Percentiles rank a stretch among this genome's conserved stretches.
Evolutionary conservation across 768 basidiomycete genomes (phyloP).

Genomic region (Auriscalpium orientale): DNA sequence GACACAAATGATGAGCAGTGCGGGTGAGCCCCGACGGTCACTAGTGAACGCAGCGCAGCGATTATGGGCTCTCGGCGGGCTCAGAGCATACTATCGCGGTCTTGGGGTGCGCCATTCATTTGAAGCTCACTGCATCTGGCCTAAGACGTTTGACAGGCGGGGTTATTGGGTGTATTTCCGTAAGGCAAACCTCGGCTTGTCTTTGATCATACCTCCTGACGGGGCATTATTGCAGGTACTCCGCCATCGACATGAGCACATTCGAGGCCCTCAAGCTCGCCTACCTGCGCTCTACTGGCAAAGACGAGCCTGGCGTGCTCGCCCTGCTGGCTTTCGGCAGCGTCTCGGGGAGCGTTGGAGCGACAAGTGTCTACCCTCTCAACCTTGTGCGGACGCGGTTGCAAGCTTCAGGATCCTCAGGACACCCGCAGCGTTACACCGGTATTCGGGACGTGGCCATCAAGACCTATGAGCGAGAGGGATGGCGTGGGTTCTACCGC

Average conservation of each 20-base stretch:
- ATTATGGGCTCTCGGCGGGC: constrained; percentile 72
- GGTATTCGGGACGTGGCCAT: constrained; percentile 80
- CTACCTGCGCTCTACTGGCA: constrained; percentile 78
- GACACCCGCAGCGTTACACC: constrained; percentile 86
- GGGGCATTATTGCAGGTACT: constrained; percentile 44
- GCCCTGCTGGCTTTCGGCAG: constrained; percentile 88
- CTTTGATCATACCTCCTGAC: neutral
- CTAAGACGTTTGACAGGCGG: constrained; percentile 51
- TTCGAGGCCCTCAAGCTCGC: constrained; percentile 93
- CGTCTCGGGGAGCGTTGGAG: constrained; percentile 88
- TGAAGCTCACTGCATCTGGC: constrained; percentile 9
- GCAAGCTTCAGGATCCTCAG: constrained; percentile 93
- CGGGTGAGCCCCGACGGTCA: constrained; percentile 49
- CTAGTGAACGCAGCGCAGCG: constrained; percentile 57
- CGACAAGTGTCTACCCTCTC: constrained; percentile 87
- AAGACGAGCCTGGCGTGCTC: constrained; percentile 84
- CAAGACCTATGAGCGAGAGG: constrained; percentile 77
- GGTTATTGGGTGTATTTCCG: constrained; percentile 95
- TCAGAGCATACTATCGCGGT: constrained; percentile 86
- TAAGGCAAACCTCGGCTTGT: constrained; percentile 26
- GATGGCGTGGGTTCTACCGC: constrained; percentile 92
- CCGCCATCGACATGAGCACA: constrained; percentile 96
- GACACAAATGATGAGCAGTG: constrained; percentile 97
- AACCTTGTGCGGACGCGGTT: constrained; percentile 90
- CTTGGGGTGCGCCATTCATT: constrained; percentile 56